phyloP scores from a whole-genome alignment of 495 filamentous ascomycete species.

The Aspergillus affinis region DNA sequence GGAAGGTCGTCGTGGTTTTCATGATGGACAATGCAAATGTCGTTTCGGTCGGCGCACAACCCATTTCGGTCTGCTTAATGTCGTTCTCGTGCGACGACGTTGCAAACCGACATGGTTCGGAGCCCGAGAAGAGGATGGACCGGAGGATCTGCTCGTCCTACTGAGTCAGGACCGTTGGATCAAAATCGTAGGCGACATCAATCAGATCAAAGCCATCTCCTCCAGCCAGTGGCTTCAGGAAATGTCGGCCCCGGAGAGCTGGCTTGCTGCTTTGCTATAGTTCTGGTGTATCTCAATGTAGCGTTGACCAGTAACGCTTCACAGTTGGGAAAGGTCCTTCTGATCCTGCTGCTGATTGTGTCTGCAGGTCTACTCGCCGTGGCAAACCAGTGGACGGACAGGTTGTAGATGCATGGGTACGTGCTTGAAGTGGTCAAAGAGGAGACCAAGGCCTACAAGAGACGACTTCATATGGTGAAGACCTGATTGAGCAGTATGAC shows the following conservation, averaged over 20 bases:
- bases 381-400: constrained; percentile 36
- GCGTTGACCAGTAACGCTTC: constrained; percentile 51
- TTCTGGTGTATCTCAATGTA: constrained; percentile 55
- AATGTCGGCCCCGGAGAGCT: constrained; percentile 49
- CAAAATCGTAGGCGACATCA: constrained; percentile 48
- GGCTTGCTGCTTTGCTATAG: constrained; percentile 46
- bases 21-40: neutral
- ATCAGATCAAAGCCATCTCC: constrained; percentile 59
- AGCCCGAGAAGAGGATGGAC: constrained; percentile 30
- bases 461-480: constrained; percentile 1
- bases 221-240: constrained; percentile 54
- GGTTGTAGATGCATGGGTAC: constrained; percentile 30
- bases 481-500: neutral
- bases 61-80: constrained; percentile 22
- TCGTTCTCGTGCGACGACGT: constrained; percentile 49
- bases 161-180: constrained; percentile 35
- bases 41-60: neutral
- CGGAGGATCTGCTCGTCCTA: constrained; percentile 39
- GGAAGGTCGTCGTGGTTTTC: too few species aligned
- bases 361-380: constrained; percentile 51
- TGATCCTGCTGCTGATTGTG: constrained; percentile 48
- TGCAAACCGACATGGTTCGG: constrained; percentile 35
- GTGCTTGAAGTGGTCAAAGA: neutral
- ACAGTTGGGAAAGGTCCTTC: constrained; percentile 45
- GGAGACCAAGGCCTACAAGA: neutral